Percentiles rank a stretch among this genome's conserved stretches.
phyloP scores from a whole-genome alignment of 306 rosid species.

The Cucumis melo region DNA sequence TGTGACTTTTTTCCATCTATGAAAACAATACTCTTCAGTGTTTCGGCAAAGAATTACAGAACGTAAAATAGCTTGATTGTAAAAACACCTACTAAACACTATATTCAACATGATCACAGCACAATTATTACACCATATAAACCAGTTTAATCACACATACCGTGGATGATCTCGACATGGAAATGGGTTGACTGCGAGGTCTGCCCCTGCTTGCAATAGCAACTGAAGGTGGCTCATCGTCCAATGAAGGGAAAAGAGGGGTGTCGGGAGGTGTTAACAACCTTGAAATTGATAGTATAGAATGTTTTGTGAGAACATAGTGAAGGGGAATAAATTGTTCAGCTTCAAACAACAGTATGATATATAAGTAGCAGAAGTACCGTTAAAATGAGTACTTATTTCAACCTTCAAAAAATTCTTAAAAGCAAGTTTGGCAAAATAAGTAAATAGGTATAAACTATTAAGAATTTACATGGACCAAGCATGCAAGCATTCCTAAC shows the following conservation, averaged over 20 bases:
- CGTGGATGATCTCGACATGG: constrained; percentile 76
- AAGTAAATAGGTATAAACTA: not conserved
- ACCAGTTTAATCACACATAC: constrained; percentile 28
- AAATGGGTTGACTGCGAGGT: constrained; percentile 72
- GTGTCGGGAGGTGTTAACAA: constrained; percentile 81
- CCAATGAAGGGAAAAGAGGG: constrained; percentile 76
- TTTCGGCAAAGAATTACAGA: constrained; percentile 5
- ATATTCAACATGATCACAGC: constrained; percentile 11
- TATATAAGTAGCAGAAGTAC: not conserved
- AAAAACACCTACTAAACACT: not conserved
- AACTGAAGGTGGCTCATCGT: constrained; percentile 40
- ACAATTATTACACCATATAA: constrained; percentile 8
- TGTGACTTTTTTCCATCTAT: constrained; percentile 78
- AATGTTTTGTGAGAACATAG: constrained; percentile 12
- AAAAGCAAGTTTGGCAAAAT: not conserved
- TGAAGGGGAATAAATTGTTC: not conserved
- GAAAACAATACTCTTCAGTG: constrained; percentile 1
- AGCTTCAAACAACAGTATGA: not conserved
- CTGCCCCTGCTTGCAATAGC: constrained; percentile 47
- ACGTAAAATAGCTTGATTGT: constrained; percentile 6
- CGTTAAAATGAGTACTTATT: not conserved
- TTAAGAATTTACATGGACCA: not conserved
- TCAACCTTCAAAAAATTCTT: not conserved
- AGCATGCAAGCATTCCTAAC: not conserved
- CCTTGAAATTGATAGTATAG: constrained; percentile 29